These are phyloP conservation scores for Triticum urartu DNA, from an alignment of 176 grass and related monocot genomes.

Conservation along the genomic window DNA sequence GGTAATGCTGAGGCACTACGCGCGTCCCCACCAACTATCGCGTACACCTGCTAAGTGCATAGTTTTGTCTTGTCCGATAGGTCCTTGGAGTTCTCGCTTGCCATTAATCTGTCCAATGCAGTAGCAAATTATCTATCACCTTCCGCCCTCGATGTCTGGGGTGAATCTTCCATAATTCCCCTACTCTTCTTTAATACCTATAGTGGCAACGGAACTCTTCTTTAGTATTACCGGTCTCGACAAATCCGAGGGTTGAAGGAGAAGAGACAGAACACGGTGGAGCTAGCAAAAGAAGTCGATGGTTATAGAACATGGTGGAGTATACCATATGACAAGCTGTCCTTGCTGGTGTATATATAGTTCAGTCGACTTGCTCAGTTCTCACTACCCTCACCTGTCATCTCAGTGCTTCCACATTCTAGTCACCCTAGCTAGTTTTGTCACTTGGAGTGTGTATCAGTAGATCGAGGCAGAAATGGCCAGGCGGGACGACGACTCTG, in stretches of 20 bases:
- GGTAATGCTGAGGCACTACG: background rate
- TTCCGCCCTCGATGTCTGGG: background rate
- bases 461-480: constrained; percentile 12
- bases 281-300: background rate
- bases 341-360: constrained; percentile 8
- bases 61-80: background rate
- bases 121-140: background rate
- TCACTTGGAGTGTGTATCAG: background rate
- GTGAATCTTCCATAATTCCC: background rate
- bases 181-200: background rate
- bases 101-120: background rate
- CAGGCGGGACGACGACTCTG: constrained; percentile 36
- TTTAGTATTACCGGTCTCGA: background rate
- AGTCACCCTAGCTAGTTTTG: background rate
- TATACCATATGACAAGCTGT: background rate
- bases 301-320: background rate
- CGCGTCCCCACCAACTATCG: background rate
- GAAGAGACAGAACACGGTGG: background rate
- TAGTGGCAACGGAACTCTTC: background rate
- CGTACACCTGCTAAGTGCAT: background rate
- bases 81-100: constrained; percentile 2
- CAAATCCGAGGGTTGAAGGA: background rate
- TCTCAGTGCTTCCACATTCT: background rate
- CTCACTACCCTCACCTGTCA: background rate
- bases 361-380: background rate